Evolutionary conservation across 306 rosid species (phyloP).

Genomic region (Lotus japonicus): DNA sequence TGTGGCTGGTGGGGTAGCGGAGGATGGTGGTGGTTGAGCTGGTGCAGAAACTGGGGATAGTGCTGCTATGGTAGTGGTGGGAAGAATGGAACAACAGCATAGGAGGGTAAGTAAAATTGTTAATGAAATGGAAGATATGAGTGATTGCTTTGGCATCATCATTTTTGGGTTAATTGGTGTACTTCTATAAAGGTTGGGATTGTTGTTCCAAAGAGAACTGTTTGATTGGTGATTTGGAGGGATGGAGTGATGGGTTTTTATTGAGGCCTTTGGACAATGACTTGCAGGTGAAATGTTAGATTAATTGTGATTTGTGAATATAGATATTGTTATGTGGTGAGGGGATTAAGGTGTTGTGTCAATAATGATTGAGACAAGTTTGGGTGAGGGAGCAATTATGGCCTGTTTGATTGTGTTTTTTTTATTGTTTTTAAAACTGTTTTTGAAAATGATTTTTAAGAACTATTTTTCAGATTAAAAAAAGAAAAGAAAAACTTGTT

Average conservation of each 20-base stretch:
- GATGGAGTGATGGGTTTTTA: constrained; percentile 8
- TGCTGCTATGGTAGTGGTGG: constrained; percentile 13
- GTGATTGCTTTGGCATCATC: constrained; percentile 11
- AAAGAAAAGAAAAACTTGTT: too few species aligned
- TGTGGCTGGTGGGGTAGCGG: not conserved
- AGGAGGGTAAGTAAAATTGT: constrained; percentile 12
- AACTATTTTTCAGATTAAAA: too few species aligned
- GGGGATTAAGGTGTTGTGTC: constrained; percentile 29
- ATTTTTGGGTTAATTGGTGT: not conserved
- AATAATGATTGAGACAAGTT: constrained; percentile 14
- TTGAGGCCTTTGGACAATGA: constrained; percentile 7
- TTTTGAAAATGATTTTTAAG: too few species aligned
- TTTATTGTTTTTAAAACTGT: too few species aligned
- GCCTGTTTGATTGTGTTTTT: too few species aligned
- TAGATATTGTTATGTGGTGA: not conserved
- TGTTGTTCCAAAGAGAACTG: not conserved
- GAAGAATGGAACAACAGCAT: not conserved
- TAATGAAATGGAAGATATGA: constrained; percentile 17
- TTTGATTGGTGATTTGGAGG: constrained; percentile 11
- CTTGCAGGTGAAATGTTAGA: constrained; percentile 19
- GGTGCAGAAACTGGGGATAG: constrained; percentile 40
- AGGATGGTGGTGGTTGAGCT: constrained; percentile 4
- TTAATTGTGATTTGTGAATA: constrained; percentile 21
- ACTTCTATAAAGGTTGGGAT: too few species aligned
- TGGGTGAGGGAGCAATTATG: constrained; percentile 18